phyloP scores from a whole-genome alignment of 169 alveolate species.

The Cryptosporidium xiaoi region DNA sequence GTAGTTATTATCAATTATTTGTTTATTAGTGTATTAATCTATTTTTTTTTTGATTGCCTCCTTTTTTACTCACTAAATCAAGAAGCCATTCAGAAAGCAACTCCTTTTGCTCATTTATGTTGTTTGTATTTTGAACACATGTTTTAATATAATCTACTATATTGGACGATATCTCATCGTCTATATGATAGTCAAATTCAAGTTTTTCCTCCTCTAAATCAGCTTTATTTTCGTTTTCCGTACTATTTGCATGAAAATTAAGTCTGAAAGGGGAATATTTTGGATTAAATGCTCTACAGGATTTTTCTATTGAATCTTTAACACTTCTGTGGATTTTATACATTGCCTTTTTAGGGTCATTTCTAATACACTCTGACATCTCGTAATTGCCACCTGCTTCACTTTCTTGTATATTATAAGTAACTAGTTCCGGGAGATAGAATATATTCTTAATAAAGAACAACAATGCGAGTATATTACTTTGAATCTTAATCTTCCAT shows the following conservation, averaged over 20 bases:
- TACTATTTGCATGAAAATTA: slow-evolving; percentile 2
- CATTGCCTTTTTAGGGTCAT: slow-evolving; percentile 55
- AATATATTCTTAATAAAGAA: slow-evolving; percentile 52
- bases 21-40: too few relatives aligned
- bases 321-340: slow-evolving; percentile 38
- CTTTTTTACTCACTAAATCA: slow-evolving; percentile 1
- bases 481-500: slow-evolving; percentile 24
- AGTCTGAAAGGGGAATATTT: slow-evolving; percentile 64
- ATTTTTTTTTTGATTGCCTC: neutral
- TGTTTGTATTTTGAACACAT: slow-evolving; percentile 42
- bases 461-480: slow-evolving; percentile 37
- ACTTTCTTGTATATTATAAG: slow-evolving; percentile 16
- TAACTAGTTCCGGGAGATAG: slow-evolving; percentile 47
- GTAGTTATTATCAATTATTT: too few relatives aligned
- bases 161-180: slow-evolving; percentile 29
- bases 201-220: slow-evolving; percentile 49
- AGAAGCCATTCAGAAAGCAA: slow-evolving; percentile 47
- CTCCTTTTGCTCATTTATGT: slow-evolving; percentile 54
- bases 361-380: slow-evolving; percentile 53
- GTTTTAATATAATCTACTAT: slow-evolving; percentile 24
- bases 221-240: neutral
- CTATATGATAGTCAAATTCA: slow-evolving; percentile 35
- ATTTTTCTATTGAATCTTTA: slow-evolving; percentile 39
- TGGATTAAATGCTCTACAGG: slow-evolving; percentile 23
- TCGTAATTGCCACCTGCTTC: slow-evolving; percentile 22